phyloP scores from a whole-genome alignment of 208 protist genomes.

The Hexamita inflata region DNA sequence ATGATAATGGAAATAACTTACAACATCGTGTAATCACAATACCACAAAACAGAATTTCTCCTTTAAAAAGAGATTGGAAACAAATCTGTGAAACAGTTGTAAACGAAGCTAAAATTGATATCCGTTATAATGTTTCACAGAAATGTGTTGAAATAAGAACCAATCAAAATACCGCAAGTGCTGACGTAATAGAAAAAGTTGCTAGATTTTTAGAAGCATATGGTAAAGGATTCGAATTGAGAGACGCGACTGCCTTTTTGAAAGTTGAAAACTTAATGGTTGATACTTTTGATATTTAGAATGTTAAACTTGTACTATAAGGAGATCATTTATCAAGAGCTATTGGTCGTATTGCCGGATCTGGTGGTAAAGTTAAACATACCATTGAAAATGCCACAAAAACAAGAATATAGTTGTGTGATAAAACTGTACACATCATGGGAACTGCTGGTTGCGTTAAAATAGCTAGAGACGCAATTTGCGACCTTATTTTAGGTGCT shows the following conservation, averaged over 20 bases:
- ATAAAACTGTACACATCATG: slow-evolving; percentile 89
- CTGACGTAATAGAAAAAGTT: slow-evolving; percentile 71
- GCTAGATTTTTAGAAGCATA: slow-evolving; percentile 92
- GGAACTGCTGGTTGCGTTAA: slow-evolving; percentile 90
- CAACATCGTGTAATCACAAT: neutral
- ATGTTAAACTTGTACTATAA: slow-evolving; percentile 61
- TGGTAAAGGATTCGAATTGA: slow-evolving; percentile 71
- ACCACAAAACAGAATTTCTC: slow-evolving; percentile 76
- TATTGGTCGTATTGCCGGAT: slow-evolving; percentile 95
- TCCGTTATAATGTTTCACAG: slow-evolving; percentile 87
- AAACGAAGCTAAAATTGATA: slow-evolving; percentile 89
- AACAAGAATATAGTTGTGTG: slow-evolving; percentile 92
- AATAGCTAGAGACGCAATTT: slow-evolving; percentile 81
- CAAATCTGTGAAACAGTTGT: slow-evolving; percentile 93
- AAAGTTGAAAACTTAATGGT: slow-evolving; percentile 96
- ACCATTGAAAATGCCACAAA: slow-evolving; percentile 97
- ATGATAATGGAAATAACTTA: neutral
- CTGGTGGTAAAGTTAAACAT: slow-evolving; percentile 95
- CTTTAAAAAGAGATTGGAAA: slow-evolving; percentile 89
- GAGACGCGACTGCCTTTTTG: slow-evolving; percentile 91
- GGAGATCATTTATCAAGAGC: slow-evolving; percentile 74
- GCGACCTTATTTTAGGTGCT: slow-evolving; percentile 83
- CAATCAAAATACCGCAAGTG: slow-evolving; percentile 59
- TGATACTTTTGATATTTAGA: slow-evolving; percentile 94
- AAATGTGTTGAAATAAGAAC: slow-evolving; percentile 76